These are phyloP conservation scores for Biscutella laevigata DNA, from an alignment of 441 rosid genomes.

Conservation along the genomic window DNA sequence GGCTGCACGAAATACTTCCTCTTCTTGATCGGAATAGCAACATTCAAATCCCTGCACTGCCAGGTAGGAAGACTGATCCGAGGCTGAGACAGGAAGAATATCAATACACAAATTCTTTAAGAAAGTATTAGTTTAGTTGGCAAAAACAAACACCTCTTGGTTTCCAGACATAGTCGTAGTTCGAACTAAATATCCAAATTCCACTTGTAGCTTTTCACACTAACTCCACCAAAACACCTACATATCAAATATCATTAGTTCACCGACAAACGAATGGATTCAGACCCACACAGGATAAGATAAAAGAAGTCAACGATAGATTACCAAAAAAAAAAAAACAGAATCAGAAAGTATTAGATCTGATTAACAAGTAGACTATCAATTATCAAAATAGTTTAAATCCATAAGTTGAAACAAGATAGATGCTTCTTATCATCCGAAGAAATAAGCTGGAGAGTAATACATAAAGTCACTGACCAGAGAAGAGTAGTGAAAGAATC, in stretches of 20 bases:
- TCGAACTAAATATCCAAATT: slow-evolving; percentile 17
- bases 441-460: no score
- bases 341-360: not conserved
- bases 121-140: not conserved
- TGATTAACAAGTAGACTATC: not conserved
- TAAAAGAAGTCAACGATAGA: slow-evolving; percentile 3
- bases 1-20: slow-evolving; percentile 47
- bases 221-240: slow-evolving; percentile 20
- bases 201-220: slow-evolving; percentile 6
- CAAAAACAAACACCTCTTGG: slow-evolving; percentile 45
- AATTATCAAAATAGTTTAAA: not conserved
- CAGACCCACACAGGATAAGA: not conserved
- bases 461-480: not conserved
- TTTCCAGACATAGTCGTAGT: slow-evolving; percentile 48
- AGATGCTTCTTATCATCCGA: no score
- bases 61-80: slow-evolving; percentile 37
- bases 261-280: not conserved
- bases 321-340: not conserved
- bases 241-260: not conserved
- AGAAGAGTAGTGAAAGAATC: not conserved
- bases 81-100: slow-evolving; percentile 34
- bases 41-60: slow-evolving; percentile 47
- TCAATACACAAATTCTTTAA: not conserved
- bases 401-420: not conserved
- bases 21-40: slow-evolving; percentile 86